These are phyloP conservation scores for Fusarium lateritium DNA, from an alignment of 2,329 filamentous ascomycete genomes.

Conservation along the genomic window DNA sequence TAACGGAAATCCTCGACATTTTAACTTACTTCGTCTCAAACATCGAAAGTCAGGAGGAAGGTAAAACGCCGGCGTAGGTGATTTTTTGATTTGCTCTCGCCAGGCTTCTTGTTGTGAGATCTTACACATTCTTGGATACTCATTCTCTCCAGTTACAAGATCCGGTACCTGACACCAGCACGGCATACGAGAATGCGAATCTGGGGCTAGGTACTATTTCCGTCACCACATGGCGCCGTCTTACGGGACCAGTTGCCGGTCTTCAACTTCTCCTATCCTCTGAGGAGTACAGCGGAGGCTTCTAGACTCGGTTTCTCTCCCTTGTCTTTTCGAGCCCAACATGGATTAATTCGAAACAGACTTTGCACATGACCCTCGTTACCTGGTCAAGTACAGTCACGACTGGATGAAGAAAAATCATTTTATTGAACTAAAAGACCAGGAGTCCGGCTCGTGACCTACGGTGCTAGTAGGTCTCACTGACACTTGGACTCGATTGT, in stretches of 20 bases:
- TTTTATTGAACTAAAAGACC: conserved; percentile 21
- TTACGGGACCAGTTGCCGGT: conserved; percentile 32
- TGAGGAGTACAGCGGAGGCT: conserved; percentile 11
- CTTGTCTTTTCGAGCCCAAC: conserved; percentile 12
- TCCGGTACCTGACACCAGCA: conserved; percentile 11
- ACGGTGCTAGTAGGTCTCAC: neutral
- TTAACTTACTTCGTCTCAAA: neutral
- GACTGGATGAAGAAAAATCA: conserved; percentile 38
- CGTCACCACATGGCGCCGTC: conserved; percentile 44
- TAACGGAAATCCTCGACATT: conserved; percentile 2
- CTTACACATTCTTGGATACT: neutral
- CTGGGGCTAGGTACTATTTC: conserved; percentile 38
- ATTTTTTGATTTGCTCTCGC: too few species aligned
- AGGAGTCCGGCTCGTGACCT: conserved; percentile 16
- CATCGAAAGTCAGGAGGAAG: neutral
- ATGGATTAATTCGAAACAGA: conserved; percentile 11
- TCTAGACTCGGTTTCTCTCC: conserved; percentile 31
- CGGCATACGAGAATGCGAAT: conserved; percentile 10
- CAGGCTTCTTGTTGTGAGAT: neutral
- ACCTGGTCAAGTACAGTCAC: conserved; percentile 43
- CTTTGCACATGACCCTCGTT: conserved; percentile 44
- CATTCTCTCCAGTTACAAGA: conserved; percentile 1
- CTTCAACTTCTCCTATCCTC: neutral
- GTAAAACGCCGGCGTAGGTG: too few species aligned
- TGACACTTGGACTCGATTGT: conserved; percentile 16